Evolutionary conservation across 2,329 filamentous ascomycete genomes (phyloP), one percentile per base, ranked within the genome.

Genomic region (Colletotrichum sp.): DNA sequence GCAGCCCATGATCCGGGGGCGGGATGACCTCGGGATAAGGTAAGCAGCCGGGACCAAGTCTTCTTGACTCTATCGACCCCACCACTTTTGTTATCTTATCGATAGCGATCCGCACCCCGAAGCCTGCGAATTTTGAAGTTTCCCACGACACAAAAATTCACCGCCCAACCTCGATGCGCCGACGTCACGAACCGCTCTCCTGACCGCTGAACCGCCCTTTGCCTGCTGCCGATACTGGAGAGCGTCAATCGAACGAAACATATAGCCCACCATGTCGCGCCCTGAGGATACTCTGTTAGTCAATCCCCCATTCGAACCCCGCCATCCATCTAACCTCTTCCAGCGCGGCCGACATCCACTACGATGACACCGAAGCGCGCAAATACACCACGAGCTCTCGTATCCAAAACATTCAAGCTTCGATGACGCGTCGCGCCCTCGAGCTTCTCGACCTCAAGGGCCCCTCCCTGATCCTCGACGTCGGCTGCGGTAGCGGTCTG

Each of bases 341-440:
- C 83, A 97, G 95, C 82, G 95, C 96, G 65, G 96, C 97, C 77
- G 97, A 99, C 86, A 93, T 98, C 81, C 97, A 98, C 88, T 99
- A 99, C 90, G 93, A 98, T 88, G 96, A 98, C 86, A 89, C 89
- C 83, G 96, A 98, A 88, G 96, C 97, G 36, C 93, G 94, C 82
- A 98, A 98, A 88, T 99, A 99, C 88, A 98, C 97, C 11, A 98
- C 96, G 6, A 96, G 93, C 76, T 98, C 95, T 6, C 95, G 97
- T 76, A 98, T 99, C 81, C 95, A 97, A 80, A 95, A 94, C 79
- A 98, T 99, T 79, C 97, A 99, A 84, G 94, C 96, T 1, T 91
- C 92, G 76, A 99, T 99, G 97, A 98, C 97, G 33, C 90, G 95
- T 78, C 94, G 97, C 70, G 97, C 97, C 38, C 94, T 99, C 76